Conservation (phyloP, 768 basidiomycete species). For the Piloderma croceum region DNA sequence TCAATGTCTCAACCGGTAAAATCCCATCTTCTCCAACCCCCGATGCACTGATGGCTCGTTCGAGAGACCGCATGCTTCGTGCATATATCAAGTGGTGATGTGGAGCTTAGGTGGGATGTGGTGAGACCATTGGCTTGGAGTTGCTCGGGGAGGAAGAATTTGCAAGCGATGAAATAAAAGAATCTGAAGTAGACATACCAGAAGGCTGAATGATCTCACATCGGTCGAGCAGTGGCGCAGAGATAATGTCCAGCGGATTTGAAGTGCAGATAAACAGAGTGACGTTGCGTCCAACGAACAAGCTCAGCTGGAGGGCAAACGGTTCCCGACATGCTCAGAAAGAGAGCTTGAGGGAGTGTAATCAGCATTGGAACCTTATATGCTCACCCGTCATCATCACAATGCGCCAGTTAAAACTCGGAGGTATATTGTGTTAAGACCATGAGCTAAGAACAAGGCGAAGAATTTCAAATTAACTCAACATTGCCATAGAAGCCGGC, state of each 20-base stretch:
- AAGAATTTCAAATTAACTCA: too few relatives aligned
- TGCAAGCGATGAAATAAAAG: slow-evolving; percentile 53
- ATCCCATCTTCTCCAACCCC: slow-evolving; percentile 85
- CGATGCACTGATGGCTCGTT: slow-evolving; percentile 78
- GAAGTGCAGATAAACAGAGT: slow-evolving; percentile 92
- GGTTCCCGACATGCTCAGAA: too few relatives aligned
- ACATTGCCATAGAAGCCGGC: too few relatives aligned
- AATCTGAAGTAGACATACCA: slow-evolving; percentile 35
- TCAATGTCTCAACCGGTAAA: slow-evolving; percentile 77
- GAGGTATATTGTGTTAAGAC: too few relatives aligned
- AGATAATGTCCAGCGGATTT: slow-evolving; percentile 85
- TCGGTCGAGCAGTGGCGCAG: slow-evolving; percentile 80
- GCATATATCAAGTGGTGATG: slow-evolving; percentile 75
- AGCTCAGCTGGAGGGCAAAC: slow-evolving; percentile 88
- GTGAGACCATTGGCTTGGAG: slow-evolving; percentile 71
- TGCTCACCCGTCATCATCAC: too few relatives aligned
- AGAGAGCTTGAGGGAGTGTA: too few relatives aligned
- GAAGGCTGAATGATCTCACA: slow-evolving; percentile 84
- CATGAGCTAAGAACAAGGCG: too few relatives aligned
- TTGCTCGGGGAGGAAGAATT: slow-evolving; percentile 88
- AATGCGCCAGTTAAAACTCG: too few relatives aligned
- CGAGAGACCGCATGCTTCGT: slow-evolving; percentile 87
- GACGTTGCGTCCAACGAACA: slow-evolving; percentile 81
- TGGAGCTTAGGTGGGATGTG: slow-evolving; percentile 51
- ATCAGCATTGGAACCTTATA: too few relatives aligned